Percentiles rank a stretch among this genome's conserved stretches.
Evolutionary conservation across 108 stramenopile genomes (phyloP).

Genomic region (Nitzschia sp.): DNA sequence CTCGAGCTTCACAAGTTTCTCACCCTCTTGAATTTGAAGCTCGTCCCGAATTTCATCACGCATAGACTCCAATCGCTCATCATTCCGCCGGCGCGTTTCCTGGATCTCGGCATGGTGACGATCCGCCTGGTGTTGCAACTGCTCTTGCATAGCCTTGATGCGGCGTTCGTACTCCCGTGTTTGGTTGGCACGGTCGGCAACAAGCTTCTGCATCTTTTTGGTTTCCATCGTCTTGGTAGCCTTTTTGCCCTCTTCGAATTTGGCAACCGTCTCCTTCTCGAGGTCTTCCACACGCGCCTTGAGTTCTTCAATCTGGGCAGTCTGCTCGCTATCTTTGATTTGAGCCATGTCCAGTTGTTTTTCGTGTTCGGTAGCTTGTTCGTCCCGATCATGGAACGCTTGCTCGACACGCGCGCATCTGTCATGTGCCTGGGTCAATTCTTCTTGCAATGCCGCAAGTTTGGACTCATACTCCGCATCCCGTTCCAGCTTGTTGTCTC

Average conservation of each 20-base stretch:
- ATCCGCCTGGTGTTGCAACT: constrained; percentile 45
- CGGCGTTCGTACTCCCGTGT: constrained; percentile 42
- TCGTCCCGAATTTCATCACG: constrained; percentile 33
- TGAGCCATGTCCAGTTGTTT: constrained; percentile 19
- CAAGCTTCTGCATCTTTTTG: constrained; percentile 38
- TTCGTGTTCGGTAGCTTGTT: constrained; percentile 13
- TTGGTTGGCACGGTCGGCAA: constrained; percentile 35
- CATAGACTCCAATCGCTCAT: constrained; percentile 40
- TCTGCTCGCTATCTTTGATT: constrained; percentile 19
- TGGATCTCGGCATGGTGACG: constrained; percentile 47
- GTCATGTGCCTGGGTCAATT: constrained; percentile 30
- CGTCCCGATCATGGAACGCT: constrained; percentile 22
- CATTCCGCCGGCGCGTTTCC: constrained; percentile 40
- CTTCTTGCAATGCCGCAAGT: constrained; percentile 24
- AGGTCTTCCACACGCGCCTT: constrained; percentile 12
- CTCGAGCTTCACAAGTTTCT: constrained; percentile 19
- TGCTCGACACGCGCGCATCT: constrained; percentile 16
- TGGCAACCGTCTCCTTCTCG: constrained; percentile 15
- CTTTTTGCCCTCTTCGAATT: constrained; percentile 39
- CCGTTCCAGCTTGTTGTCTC: constrained; percentile 17
- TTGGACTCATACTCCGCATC: constrained; percentile 33
- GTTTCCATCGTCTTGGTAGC: constrained; percentile 32
- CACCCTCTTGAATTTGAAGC: constrained; percentile 23
- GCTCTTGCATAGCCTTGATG: constrained; percentile 46
- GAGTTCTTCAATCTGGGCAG: constrained; percentile 24